These are phyloP conservation scores for Aspergillus sp. DNA, from an alignment of 2,329 filamentous ascomycete genomes.

Conservation along the genomic window DNA sequence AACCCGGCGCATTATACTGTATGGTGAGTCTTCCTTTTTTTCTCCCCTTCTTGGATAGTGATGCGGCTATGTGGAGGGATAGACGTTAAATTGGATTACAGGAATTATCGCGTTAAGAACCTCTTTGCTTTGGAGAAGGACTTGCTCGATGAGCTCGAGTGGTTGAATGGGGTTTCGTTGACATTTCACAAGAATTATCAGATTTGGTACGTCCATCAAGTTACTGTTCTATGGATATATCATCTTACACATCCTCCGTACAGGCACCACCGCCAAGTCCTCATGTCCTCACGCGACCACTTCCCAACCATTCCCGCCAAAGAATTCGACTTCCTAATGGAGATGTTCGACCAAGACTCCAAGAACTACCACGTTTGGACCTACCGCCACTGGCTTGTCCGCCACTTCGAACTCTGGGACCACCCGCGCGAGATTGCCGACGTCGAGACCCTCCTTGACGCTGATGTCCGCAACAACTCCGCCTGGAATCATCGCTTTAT, in stretches of 20 bases:
- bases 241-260: constrained; percentile 5
- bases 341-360: constrained; percentile 75
- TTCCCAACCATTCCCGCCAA: constrained; percentile 51
- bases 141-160: constrained; percentile 65
- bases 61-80: too few species aligned
- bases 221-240: neutral
- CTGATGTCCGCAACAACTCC: constrained; percentile 89
- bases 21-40: constrained; percentile 52
- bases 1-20: constrained; percentile 98
- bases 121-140: constrained; percentile 59
- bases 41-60: neutral
- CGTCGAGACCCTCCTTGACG: constrained; percentile 62
- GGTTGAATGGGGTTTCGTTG: constrained; percentile 78
- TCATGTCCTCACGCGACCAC: constrained; percentile 41
- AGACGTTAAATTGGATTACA: constrained; percentile 15
- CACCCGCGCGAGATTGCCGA: constrained; percentile 56
- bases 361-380: constrained; percentile 99
- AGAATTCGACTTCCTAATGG: constrained; percentile 66
- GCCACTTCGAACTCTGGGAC: constrained; percentile 52
- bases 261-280: constrained; percentile 52
- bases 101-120: constrained; percentile 78
- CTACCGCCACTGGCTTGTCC: constrained; percentile 74
- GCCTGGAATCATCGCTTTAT: constrained; percentile 98
- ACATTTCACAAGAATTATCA: constrained; percentile 95
- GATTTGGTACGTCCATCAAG: constrained; percentile 59